A percentile compares a stretch with the other conserved stretches of the same genome.
phyloP scores from a whole-genome alignment of 371 early-diverging fungal genomes.

The Apophysomyces variabilis region DNA sequence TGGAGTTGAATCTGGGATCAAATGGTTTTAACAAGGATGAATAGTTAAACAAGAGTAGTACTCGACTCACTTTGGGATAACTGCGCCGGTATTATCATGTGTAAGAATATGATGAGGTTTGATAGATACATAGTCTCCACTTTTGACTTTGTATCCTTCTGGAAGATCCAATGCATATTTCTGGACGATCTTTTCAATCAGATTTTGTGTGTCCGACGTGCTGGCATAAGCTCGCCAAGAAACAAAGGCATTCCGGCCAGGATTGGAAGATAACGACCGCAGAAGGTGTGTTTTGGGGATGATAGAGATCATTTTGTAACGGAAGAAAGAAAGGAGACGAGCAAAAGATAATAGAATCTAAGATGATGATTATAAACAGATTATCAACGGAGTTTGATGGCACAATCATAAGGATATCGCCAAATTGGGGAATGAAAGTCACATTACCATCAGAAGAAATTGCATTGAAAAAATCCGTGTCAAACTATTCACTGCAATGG shows the following conservation, averaged over 20 bases:
- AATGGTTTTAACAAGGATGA: background rate
- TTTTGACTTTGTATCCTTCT: slow-evolving; percentile 69
- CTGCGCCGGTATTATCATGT: slow-evolving; percentile 96
- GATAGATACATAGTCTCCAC: slow-evolving; percentile 93
- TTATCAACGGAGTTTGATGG: slow-evolving; percentile 4
- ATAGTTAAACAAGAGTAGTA: background rate
- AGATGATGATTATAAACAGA: slow-evolving; percentile 9
- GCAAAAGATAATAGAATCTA: background rate
- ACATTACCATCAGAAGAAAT: background rate
- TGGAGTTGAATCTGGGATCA: slow-evolving; percentile 77
- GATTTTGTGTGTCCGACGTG: slow-evolving; percentile 69
- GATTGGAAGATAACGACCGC: slow-evolving; percentile 14
- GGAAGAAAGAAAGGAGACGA: slow-evolving; percentile 3
- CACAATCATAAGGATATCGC: slow-evolving; percentile 1
- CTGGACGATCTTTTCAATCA: slow-evolving; percentile 94
- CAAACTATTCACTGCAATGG: too few species aligned
- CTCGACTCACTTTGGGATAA: slow-evolving; percentile 79
- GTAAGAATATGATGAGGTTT: slow-evolving; percentile 92
- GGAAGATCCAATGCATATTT: slow-evolving; percentile 80
- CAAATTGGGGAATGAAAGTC: background rate
- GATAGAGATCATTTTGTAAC: slow-evolving; percentile 23
- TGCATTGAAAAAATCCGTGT: too few species aligned
- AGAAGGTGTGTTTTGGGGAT: slow-evolving; percentile 20
- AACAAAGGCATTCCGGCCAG: background rate
- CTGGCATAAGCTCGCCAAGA: slow-evolving; percentile 27